Evolutionary conservation across 306 rosid genomes (phyloP).

Genomic region (Vigna nakashimae): DNA sequence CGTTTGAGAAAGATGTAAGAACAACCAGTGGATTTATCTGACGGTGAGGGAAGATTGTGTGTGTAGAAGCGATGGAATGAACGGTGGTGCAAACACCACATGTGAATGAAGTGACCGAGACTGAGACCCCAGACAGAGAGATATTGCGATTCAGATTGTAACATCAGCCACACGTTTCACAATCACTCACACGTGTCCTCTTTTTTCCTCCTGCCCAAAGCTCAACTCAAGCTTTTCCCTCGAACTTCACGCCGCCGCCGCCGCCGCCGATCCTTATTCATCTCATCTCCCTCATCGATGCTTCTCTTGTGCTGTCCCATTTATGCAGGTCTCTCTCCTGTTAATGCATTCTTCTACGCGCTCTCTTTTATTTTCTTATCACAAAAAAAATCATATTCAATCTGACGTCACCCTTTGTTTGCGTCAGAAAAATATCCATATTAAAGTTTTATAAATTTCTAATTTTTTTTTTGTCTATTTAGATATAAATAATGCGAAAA

Average conservation of each 20-base stretch:
- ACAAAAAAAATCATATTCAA: too few relatives aligned
- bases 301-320: not conserved
- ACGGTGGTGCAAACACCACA: slow-evolving; percentile 8
- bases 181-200: slow-evolving; percentile 44
- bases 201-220: slow-evolving; percentile 3
- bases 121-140: not conserved
- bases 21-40: not conserved
- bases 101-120: not conserved
- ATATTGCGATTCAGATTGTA: slow-evolving; percentile 12
- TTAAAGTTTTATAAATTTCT: too few relatives aligned
- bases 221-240: slow-evolving; percentile 20
- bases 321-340: not conserved
- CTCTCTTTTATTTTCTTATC: too few relatives aligned
- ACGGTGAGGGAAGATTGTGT: slow-evolving; percentile 30
- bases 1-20: slow-evolving; percentile 3
- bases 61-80: not conserved
- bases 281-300: not conserved
- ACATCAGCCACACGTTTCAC: slow-evolving; percentile 53
- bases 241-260: slow-evolving; percentile 38
- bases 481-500: too few relatives aligned
- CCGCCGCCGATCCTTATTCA: slow-evolving; percentile 7
- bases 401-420: too few relatives aligned
- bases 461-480: too few relatives aligned
- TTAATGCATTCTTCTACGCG: too few relatives aligned
- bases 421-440: too few relatives aligned